These are phyloP conservation scores for Puccinia coronata DNA, from an alignment of 1,284 basidiomycete species.

Conservation along the genomic window DNA sequence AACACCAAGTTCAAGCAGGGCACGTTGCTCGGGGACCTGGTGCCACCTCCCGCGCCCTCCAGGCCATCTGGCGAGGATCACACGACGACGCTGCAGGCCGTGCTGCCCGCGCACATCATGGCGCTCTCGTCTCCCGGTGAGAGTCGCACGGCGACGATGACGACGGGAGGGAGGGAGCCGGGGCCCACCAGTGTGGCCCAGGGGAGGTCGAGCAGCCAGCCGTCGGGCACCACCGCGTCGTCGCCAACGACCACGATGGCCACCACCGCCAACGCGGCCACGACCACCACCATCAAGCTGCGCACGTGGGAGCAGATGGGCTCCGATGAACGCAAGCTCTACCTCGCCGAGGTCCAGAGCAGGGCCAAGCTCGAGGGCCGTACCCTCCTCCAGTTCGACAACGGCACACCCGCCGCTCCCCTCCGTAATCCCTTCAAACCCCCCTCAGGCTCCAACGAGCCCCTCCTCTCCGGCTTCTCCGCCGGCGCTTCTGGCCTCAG, in stretches of 20 bases:
- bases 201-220: not conserved
- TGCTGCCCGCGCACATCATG: slow-evolving; percentile 35
- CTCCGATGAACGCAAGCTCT: slow-evolving; percentile 36
- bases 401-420: not conserved
- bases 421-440: not conserved
- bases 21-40: slow-evolving; percentile 37
- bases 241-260: not conserved
- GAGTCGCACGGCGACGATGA: too few species aligned
- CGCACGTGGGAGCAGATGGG: slow-evolving; percentile 49
- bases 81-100: slow-evolving; percentile 13
- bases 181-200: too few species aligned
- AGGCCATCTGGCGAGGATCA: not conserved
- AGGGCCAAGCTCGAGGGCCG: slow-evolving; percentile 41
- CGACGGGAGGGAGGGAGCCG: too few species aligned
- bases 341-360: slow-evolving; percentile 44
- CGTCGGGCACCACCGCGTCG: not conserved
- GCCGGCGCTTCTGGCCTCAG: not conserved
- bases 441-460: not conserved
- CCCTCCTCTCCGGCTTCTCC: not conserved
- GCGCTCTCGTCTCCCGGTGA: not conserved
- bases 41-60: not conserved
- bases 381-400: slow-evolving; percentile 36
- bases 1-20: slow-evolving; percentile 32
- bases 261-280: too few species aligned
- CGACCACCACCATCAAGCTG: slow-evolving; percentile 12